phyloP scores from a whole-genome alignment of 1,284 basidiomycete genomes.

The Cystobasidiaceae sp. region DNA sequence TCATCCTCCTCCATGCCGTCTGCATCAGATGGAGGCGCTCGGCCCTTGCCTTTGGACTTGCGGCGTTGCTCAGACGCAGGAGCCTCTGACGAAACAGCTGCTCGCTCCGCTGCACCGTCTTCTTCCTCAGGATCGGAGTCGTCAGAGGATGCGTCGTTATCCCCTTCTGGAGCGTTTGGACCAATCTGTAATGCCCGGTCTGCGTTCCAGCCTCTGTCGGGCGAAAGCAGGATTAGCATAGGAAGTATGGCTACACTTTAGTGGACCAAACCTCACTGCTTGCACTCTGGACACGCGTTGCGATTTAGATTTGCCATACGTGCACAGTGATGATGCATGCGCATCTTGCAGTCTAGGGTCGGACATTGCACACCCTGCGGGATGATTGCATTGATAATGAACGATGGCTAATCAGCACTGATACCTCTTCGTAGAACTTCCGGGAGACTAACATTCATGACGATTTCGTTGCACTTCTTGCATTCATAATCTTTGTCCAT shows the following conservation, averaged over 20 bases:
- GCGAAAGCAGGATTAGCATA: constrained; percentile 49
- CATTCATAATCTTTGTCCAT: constrained; percentile 53
- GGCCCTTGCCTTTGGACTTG: constrained; percentile 46
- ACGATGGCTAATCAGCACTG: neutral
- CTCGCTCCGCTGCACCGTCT: constrained; percentile 46
- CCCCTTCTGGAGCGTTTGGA: constrained; percentile 9
- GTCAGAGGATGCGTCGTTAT: constrained; percentile 40
- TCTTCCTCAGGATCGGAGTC: constrained; percentile 47
- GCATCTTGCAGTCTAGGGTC: constrained; percentile 59
- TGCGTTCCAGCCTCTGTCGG: constrained; percentile 49
- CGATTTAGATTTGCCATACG: constrained; percentile 42
- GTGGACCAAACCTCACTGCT: constrained; percentile 23
- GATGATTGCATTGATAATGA: neutral
- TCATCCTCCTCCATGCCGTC: constrained; percentile 13
- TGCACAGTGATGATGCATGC: constrained; percentile 66
- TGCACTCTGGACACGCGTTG: constrained; percentile 16
- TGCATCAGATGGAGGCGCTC: constrained; percentile 37
- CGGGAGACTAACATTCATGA: constrained; percentile 36
- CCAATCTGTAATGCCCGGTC: constrained; percentile 45
- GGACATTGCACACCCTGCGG: constrained; percentile 58
- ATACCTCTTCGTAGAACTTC: too few species aligned
- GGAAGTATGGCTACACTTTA: too few species aligned
- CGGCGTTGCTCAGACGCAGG: constrained; percentile 47
- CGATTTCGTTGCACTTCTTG: constrained; percentile 65
- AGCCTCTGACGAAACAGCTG: constrained; percentile 28